Conservation (phyloP, 2,329 filamentous ascomycete species). For the Aspergillus brunneoviolaceus region DNA sequence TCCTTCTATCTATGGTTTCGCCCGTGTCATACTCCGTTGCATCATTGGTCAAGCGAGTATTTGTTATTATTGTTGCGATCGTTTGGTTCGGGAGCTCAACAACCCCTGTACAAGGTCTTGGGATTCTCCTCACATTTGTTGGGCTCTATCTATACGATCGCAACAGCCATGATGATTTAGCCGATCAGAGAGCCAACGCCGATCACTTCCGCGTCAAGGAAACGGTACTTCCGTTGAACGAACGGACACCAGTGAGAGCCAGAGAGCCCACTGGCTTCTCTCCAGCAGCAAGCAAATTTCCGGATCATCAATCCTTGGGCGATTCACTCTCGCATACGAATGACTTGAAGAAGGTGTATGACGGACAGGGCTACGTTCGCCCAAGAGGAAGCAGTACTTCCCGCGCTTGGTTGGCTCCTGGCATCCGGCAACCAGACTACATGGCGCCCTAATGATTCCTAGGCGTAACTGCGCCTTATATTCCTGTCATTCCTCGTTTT, state of each 20-base stretch:
- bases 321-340: conserved; percentile 20
- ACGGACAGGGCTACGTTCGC: conserved; percentile 46
- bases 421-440: conserved; percentile 82
- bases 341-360: conserved; percentile 44
- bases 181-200: conserved; percentile 71
- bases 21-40: conserved; percentile 97
- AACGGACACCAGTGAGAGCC: conserved; percentile 35
- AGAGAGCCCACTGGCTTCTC: conserved; percentile 40
- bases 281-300: conserved; percentile 29
- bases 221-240: conserved; percentile 66
- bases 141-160: conserved; percentile 95
- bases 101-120: conserved; percentile 75
- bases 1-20: conserved; percentile 87
- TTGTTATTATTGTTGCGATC: conserved; percentile 92
- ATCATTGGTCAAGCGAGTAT: conserved; percentile 93
- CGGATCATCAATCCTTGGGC: conserved; percentile 22
- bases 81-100: conserved; percentile 94
- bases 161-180: conserved; percentile 82
- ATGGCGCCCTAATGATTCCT: conserved; percentile 60
- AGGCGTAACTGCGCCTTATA: conserved; percentile 4
- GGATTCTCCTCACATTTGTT: conserved; percentile 84
- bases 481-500: conserved; percentile 15
- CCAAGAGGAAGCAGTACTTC: conserved; percentile 42
- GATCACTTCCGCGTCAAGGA: conserved; percentile 63
- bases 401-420: conserved; percentile 66